These are phyloP conservation scores for Neocatenulostroma microsporum DNA, from an alignment of 2,329 filamentous ascomycete genomes.

Conservation along the genomic window DNA sequence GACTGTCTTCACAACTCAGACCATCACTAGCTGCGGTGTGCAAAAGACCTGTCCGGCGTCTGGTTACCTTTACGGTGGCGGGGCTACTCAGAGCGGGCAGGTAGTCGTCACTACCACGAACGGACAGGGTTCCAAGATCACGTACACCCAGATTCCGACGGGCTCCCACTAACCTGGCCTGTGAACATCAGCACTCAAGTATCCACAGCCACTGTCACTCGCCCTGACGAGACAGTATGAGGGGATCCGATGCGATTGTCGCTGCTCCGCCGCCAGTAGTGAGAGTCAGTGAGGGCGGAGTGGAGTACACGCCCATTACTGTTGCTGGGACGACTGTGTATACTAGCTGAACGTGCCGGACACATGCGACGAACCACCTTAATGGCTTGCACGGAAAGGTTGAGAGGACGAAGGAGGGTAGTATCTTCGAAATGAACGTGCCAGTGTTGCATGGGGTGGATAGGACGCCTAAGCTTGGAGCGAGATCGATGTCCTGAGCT, in stretches of 20 bases:
- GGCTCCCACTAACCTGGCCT: too few relatives aligned
- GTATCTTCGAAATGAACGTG: constrained; percentile 16
- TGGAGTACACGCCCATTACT: constrained; percentile 8
- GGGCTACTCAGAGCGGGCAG: constrained; percentile 11
- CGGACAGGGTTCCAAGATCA: constrained; percentile 11
- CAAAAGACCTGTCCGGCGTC: constrained; percentile 23
- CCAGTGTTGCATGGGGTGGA: too few relatives aligned
- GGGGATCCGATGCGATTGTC: constrained; percentile 12
- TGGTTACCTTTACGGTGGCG: constrained; percentile 17
- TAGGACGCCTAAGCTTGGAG: constrained; percentile 7
- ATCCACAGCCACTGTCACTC: too few relatives aligned
- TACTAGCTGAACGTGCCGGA: constrained; percentile 20
- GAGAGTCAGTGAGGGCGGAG: constrained; percentile 16
- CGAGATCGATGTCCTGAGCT: too few relatives aligned
- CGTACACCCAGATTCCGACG: constrained; percentile 18
- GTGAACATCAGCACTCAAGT: constrained; percentile 14
- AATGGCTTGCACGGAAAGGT: constrained; percentile 16
- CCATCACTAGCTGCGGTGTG: constrained; percentile 24
- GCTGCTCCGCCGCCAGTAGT: constrained; percentile 14
- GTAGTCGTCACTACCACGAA: constrained; percentile 18
- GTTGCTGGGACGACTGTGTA: constrained; percentile 8
- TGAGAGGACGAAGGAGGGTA: constrained; percentile 14
- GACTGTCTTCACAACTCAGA: constrained; percentile 26
- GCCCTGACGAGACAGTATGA: too few relatives aligned
- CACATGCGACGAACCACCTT: constrained; percentile 24